Evolutionary conservation across 257 asterid species (phyloP).

Genomic region (Solanum ossicruentum): DNA sequence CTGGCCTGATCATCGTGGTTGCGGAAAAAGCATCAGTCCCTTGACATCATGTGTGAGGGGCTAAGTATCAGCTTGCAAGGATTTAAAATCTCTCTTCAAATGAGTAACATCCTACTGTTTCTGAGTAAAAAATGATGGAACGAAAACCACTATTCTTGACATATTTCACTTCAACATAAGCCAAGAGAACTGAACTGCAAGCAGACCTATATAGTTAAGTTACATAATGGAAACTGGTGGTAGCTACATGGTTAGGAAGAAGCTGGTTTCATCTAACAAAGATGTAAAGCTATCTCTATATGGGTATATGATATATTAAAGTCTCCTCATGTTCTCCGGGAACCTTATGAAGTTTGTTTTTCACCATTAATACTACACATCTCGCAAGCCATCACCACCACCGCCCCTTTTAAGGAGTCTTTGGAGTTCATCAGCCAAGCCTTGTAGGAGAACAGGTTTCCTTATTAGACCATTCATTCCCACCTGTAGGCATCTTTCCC

Average conservation of each 20-base stretch:
- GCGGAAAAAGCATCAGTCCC: not conserved
- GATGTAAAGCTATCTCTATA: not conserved
- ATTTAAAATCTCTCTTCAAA: not conserved
- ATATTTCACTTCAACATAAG: not conserved
- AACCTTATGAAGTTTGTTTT: not conserved
- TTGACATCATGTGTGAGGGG: not conserved
- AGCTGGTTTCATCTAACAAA: not conserved
- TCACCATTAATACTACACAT: not conserved
- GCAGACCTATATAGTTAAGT: not conserved
- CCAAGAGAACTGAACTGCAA: not conserved
- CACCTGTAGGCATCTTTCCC: slow-evolving; percentile 23
- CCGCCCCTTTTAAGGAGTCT: slow-evolving; percentile 19
- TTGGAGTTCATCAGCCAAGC: slow-evolving; percentile 27
- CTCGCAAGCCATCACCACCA: slow-evolving; percentile 9
- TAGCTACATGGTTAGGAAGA: not conserved
- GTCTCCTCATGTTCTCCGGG: not conserved
- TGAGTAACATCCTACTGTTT: not conserved
- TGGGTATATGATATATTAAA: not conserved
- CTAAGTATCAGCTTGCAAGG: not conserved
- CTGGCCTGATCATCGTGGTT: not conserved
- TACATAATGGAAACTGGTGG: not conserved
- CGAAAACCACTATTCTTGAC: not conserved
- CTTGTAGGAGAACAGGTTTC: slow-evolving; percentile 30
- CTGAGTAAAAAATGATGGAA: not conserved
- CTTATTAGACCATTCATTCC: slow-evolving; percentile 36